Evolutionary conservation across 2,329 filamentous ascomycete genomes (phyloP), one percentile per base, ranked within the genome.

Genomic region (Epichloe amarillans): DNA sequence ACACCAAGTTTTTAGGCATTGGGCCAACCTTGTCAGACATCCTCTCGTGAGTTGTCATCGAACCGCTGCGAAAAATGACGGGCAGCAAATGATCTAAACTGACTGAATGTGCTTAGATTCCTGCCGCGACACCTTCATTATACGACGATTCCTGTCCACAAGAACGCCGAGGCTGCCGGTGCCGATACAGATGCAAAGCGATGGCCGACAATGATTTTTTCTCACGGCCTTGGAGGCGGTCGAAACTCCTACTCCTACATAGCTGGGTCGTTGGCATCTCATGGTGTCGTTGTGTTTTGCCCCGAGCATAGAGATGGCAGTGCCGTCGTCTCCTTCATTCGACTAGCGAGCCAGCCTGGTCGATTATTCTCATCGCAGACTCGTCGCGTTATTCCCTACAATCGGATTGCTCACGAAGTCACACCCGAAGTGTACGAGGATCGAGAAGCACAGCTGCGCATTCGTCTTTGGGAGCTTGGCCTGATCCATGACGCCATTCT

Each of bases 181-280:
- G 73, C 79, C 52, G 60, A 69, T 11, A 68, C 71, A 3, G 60
- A 70, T 4, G 67, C 70, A 52, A 69, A 72, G 51, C 72, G 80
- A 69, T 93, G 86, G 84, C 88, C 88, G 0, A 84, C 88, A 0
- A 82, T 88, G 71, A 73, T 95, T 55, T 94, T 67, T 67, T 93
- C 87, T 1, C 88, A 95, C 62, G 88, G 88, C 1, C 73, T 95
- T 1, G 88, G 86, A 38, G 88, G 88, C 38, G 83, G 80, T 53
- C 77, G 86, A 56, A 93, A 93, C 60, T 81, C 86, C 11, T 95
- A 95, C 69, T 91, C 86, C n/a, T 84, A 90, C 61, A 69, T 94
- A 23, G 83, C 78, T 17, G 86, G 86, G 15, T 87, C 86, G 0
- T 69, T 95, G 30, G 86, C 88, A 4, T 88, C 85, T 19, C 83